These are phyloP conservation scores for Cucurbita ficifolia DNA, from an alignment of 306 rosid species.

Conservation along the genomic window DNA sequence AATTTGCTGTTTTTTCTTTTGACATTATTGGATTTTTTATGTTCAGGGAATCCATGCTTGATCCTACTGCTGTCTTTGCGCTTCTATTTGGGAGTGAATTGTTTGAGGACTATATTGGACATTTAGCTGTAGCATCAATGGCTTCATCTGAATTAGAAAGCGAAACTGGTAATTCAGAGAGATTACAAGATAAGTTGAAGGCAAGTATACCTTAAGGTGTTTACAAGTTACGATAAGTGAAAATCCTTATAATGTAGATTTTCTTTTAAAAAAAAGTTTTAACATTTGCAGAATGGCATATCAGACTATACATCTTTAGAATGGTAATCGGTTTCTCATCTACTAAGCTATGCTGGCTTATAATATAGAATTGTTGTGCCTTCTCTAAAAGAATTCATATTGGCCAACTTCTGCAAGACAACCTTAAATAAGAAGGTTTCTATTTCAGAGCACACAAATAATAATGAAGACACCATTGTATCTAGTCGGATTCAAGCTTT, in stretches of 20 bases:
- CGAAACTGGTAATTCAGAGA: slow-evolving; percentile 49
- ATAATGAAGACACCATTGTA: too few relatives aligned
- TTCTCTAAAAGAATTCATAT: too few relatives aligned
- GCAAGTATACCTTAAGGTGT: slow-evolving; percentile 28
- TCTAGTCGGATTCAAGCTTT: too few relatives aligned
- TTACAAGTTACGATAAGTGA: background rate
- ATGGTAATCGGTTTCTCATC: background rate
- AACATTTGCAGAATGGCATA: background rate
- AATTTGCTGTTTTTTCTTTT: background rate
- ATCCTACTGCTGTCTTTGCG: slow-evolving; percentile 76
- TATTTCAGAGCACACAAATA: too few relatives aligned
- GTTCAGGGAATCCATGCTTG: slow-evolving; percentile 78
- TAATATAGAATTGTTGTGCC: background rate
- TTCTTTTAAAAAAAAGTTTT: background rate
- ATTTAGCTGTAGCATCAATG: slow-evolving; percentile 85
- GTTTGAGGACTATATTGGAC: slow-evolving; percentile 87
- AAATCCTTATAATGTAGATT: background rate
- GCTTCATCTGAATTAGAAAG: slow-evolving; percentile 58
- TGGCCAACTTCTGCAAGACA: too few relatives aligned
- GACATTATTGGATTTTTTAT: slow-evolving; percentile 2
- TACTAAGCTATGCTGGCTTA: background rate
- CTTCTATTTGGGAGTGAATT: slow-evolving; percentile 82
- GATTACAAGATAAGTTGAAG: slow-evolving; percentile 66
- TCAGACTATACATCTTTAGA: background rate
- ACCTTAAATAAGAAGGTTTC: too few relatives aligned